Evolutionary conservation across 1,139 yeast genomes (phyloP).

Genomic region (Hyphopichia burtonii): DNA sequence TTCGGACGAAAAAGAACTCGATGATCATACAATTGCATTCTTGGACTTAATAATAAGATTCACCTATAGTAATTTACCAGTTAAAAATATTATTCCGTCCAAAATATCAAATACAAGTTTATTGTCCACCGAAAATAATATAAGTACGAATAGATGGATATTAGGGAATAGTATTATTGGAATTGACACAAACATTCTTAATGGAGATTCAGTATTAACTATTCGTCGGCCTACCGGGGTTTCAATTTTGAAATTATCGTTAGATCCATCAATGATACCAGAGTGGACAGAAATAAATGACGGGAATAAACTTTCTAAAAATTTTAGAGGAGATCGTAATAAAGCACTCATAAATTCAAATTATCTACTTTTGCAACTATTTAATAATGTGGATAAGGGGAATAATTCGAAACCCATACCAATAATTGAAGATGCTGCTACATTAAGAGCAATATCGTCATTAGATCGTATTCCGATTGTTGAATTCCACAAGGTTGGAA

Average conservation of each 20-base stretch:
- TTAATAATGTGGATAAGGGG: conserved; percentile 22
- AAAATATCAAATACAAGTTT: conserved; percentile 10
- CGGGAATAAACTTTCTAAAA: neutral
- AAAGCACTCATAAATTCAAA: conserved; percentile 20
- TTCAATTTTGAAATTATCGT: conserved; percentile 43
- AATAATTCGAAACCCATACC: conserved; percentile 33
- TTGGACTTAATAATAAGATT: conserved; percentile 69
- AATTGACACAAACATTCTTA: conserved; percentile 50
- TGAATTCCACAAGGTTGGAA: conserved; percentile 76
- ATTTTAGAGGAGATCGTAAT: neutral
- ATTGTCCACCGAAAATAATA: conserved; percentile 14
- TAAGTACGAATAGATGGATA: conserved; percentile 54
- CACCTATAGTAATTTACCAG: conserved; percentile 63
- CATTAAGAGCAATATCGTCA: conserved; percentile 58
- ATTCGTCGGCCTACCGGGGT: conserved; percentile 71
- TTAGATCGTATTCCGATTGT: conserved; percentile 79
- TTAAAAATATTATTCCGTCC: conserved; percentile 38
- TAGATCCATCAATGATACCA: conserved; percentile 44
- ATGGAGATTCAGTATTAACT: conserved; percentile 54
- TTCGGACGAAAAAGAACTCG: conserved; percentile 27
- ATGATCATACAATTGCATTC: conserved; percentile 59
- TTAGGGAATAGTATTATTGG: conserved; percentile 59
- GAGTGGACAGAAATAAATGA: conserved; percentile 11
- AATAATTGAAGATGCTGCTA: conserved; percentile 46
- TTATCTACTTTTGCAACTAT: conserved; percentile 33